phyloP scores from a whole-genome alignment of 495 filamentous ascomycete genomes.

The Penicillium bovifimosum region DNA sequence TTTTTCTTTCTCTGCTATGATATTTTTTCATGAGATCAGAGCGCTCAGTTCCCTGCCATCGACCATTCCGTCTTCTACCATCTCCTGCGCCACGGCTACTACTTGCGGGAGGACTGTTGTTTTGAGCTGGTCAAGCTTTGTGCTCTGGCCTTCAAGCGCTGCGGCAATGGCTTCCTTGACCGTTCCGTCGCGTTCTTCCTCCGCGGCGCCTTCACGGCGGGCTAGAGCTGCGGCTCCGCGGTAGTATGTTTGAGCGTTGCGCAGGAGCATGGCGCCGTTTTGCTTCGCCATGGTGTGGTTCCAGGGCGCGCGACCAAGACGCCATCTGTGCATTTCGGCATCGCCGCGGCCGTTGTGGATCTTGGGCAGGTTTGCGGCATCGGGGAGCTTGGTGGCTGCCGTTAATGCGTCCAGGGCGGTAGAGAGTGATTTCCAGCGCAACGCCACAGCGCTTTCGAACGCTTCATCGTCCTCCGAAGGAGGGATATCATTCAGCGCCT shows the following conservation, averaged over 20 bases:
- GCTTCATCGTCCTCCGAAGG: constrained; percentile 23
- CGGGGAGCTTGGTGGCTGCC: constrained; percentile 47
- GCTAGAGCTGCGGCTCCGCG: constrained; percentile 51
- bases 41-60: constrained; percentile 31
- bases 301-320: constrained; percentile 45
- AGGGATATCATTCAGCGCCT: constrained; percentile 34
- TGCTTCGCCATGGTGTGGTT: constrained; percentile 43
- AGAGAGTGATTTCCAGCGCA: constrained; percentile 49
- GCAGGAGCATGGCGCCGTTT: constrained; percentile 45
- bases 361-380: constrained; percentile 49
- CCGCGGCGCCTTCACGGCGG: constrained; percentile 33
- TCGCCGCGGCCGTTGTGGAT: constrained; percentile 61
- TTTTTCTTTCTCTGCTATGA: neutral
- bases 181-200: constrained; percentile 43
- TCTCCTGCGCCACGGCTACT: constrained; percentile 38
- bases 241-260: constrained; percentile 62
- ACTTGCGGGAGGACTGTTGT: constrained; percentile 26
- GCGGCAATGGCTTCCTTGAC: constrained; percentile 43
- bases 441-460: constrained; percentile 19
- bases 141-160: constrained; percentile 38
- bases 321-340: constrained; percentile 53
- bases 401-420: constrained; percentile 45
- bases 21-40: constrained; percentile 35
- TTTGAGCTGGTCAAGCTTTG: constrained; percentile 37
- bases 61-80: constrained; percentile 47